Conservation (phyloP, 2,329 filamentous ascomycete genomes). For the Penicillium oxalicum region DNA sequence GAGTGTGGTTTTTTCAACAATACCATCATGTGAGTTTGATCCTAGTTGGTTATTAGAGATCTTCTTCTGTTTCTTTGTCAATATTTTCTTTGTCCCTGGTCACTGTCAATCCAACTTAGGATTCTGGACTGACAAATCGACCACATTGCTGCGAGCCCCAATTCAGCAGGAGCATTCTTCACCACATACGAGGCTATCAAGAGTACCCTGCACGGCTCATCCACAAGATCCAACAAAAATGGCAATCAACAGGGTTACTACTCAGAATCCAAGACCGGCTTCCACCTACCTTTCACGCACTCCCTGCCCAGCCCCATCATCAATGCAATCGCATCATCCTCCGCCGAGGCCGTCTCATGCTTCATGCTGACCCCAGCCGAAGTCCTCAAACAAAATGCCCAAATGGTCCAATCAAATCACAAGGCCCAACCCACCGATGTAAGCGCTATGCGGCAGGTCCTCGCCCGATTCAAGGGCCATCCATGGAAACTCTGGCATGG, state of each 20-base stretch:
- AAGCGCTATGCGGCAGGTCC: constrained; percentile 52
- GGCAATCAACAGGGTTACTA: not conserved
- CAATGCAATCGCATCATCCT: constrained; percentile 66
- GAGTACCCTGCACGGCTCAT: constrained; percentile 51
- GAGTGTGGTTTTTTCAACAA: constrained; percentile 74
- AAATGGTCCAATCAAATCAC: constrained; percentile 55
- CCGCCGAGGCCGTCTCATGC: constrained; percentile 78
- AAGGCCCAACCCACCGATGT: constrained; percentile 9
- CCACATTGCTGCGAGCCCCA: not conserved
- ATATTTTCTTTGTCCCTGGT: constrained; percentile 24
- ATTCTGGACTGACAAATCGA: too few relatives aligned
- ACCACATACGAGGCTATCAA: constrained; percentile 81
- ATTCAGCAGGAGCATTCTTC: constrained; percentile 74
- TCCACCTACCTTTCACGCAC: constrained; percentile 24
- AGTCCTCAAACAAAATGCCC: constrained; percentile 89
- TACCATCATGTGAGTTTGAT: constrained; percentile 60
- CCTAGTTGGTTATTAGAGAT: too few relatives aligned
- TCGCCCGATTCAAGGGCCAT: constrained; percentile 51
- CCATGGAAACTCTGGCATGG: constrained; percentile 58
- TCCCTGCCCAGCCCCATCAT: constrained; percentile 62
- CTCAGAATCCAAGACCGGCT: not conserved
- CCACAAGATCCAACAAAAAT: constrained; percentile 19
- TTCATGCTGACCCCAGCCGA: constrained; percentile 82
- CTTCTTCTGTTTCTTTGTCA: too few relatives aligned
- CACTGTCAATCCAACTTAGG: constrained; percentile 7